Conservation (phyloP, 805 yeast genomes). For the Brettanomyces bruxellensis region DNA sequence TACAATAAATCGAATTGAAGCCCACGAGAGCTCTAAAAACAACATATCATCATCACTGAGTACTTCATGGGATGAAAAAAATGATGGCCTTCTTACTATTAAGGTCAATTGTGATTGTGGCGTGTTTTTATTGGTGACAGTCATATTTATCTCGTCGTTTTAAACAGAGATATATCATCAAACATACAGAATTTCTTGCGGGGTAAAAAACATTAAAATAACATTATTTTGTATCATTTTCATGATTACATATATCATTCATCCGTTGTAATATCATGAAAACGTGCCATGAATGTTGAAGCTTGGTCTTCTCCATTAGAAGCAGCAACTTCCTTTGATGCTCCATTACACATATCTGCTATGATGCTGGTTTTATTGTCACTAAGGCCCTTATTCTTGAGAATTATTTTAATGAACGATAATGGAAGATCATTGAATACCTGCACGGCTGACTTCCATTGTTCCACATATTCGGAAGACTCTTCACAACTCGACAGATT, state of each 20-base stretch:
- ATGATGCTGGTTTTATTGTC: slow-evolving; percentile 10
- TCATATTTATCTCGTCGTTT: slow-evolving; percentile 4
- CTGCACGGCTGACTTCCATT: slow-evolving; percentile 37
- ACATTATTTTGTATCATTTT: not conserved
- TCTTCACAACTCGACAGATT: slow-evolving; percentile 42
- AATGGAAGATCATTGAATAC: slow-evolving; percentile 73
- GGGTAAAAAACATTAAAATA: too few relatives aligned
- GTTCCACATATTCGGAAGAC: slow-evolving; percentile 36
- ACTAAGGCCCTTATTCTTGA: slow-evolving; percentile 36
- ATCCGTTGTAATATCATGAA: slow-evolving; percentile 5
- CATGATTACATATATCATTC: not conserved
- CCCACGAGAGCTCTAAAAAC: slow-evolving; percentile 15
- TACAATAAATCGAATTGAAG: slow-evolving; percentile 29
- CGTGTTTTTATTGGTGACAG: not conserved
- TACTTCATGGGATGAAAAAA: slow-evolving; percentile 46
- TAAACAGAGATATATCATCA: not conserved
- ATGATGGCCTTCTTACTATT: slow-evolving; percentile 43
- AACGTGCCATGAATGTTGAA: slow-evolving; percentile 10
- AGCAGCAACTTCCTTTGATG: not conserved
- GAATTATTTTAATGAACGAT: slow-evolving; percentile 55
- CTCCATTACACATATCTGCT: not conserved
- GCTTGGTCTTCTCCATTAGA: slow-evolving; percentile 1
- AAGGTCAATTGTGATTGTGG: slow-evolving; percentile 11
- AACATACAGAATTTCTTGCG: too few relatives aligned
- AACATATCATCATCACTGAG: slow-evolving; percentile 34